These are phyloP conservation scores for Talaromyces marneffei DNA, from an alignment of 2,329 filamentous ascomycete species.

Conservation along the genomic window DNA sequence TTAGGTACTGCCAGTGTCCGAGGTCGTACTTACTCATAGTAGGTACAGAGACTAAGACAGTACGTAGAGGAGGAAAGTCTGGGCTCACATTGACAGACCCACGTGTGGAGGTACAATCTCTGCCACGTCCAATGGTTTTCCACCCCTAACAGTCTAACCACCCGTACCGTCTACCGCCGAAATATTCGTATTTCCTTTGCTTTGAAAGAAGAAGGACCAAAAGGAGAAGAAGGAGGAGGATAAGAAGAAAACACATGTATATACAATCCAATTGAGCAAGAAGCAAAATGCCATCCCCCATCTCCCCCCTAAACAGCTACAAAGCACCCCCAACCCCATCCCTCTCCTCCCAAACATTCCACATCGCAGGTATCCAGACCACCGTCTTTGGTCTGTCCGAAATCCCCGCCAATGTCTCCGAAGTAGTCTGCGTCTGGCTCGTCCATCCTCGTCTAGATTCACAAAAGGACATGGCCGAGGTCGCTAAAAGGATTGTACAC, in stretches of 20 bases:
- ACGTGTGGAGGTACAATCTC: constrained; percentile 4
- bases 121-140: not conserved
- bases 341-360: constrained; percentile 61
- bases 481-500: constrained; percentile 61
- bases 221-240: too few species aligned
- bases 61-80: too few species aligned
- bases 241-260: not conserved
- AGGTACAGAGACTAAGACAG: too few species aligned
- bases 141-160: too few species aligned
- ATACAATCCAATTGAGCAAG: not conserved
- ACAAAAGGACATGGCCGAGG: constrained; percentile 66
- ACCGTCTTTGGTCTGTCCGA: constrained; percentile 78
- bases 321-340: constrained; percentile 18
- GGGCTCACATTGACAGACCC: too few species aligned
- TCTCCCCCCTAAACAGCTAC: constrained; percentile 14
- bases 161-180: not conserved
- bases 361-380: constrained; percentile 71
- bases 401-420: constrained; percentile 50
- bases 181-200: not conserved
- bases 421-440: constrained; percentile 80
- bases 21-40: too few species aligned
- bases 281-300: constrained; percentile 10
- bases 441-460: constrained; percentile 71
- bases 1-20: too few species aligned
- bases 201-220: too few species aligned